Conservation (phyloP, 2,329 filamentous ascomycete species). For the Lasiodiplodia citricola region DNA sequence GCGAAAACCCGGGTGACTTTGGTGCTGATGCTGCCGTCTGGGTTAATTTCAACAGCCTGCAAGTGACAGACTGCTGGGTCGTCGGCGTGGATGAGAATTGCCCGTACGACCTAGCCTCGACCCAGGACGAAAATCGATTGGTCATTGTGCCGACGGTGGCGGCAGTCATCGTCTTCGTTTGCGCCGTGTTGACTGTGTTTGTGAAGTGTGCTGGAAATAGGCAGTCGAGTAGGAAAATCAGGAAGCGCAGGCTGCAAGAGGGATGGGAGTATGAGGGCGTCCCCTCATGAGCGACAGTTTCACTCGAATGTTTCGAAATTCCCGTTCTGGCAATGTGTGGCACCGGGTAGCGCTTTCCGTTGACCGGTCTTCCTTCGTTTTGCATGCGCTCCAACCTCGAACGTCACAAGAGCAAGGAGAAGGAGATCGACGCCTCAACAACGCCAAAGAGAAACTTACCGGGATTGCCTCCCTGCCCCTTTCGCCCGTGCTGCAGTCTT, state of each 20-base stretch:
- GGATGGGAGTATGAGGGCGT: constrained; percentile 74
- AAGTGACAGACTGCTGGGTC: constrained; percentile 65
- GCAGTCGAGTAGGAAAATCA: constrained; percentile 56
- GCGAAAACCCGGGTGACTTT: constrained; percentile 33
- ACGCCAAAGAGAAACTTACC: neutral
- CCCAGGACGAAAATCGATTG: constrained; percentile 51
- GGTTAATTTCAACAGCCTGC: constrained; percentile 67
- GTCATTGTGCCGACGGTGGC: constrained; percentile 68
- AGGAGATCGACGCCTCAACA: neutral
- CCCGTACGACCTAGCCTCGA: constrained; percentile 58
- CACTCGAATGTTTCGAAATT: neutral
- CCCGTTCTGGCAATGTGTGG: neutral
- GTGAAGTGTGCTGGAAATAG: constrained; percentile 69
- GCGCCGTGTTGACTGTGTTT: constrained; percentile 66
- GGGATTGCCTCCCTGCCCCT: neutral
- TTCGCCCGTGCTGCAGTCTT: constrained; percentile 3
- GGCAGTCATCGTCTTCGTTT: constrained; percentile 65
- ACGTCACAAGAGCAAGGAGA: neutral
- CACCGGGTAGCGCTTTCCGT: neutral
- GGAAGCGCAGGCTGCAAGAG: constrained; percentile 53
- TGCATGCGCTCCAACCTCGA: neutral
- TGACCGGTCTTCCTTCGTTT: neutral
- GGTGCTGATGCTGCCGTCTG: constrained; percentile 48
- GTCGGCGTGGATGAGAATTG: constrained; percentile 61
- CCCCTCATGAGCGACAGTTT: constrained; percentile 42